Conservation (phyloP, 2,329 filamentous ascomycete genomes). For the Sphaerulina vaccinii region DNA sequence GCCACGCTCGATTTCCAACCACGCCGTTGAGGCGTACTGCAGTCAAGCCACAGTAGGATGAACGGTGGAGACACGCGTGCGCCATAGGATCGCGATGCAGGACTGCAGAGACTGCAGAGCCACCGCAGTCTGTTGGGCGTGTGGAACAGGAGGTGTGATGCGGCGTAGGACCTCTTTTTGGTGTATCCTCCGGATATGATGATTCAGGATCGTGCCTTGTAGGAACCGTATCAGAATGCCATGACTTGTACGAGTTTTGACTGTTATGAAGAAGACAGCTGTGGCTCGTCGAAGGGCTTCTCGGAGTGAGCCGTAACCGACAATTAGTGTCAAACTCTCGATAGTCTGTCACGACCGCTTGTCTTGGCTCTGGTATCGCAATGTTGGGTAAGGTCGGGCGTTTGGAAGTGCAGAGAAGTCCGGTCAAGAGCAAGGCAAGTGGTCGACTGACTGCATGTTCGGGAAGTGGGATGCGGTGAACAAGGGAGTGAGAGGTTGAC, state of each 20-base stretch:
- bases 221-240: slow-evolving; percentile 1
- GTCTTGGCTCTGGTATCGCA: slow-evolving; percentile 2
- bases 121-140: not conserved
- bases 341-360: slow-evolving; percentile 9
- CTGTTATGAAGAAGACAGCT: not conserved
- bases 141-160: not conserved
- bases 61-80: not conserved
- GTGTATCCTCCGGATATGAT: not conserved
- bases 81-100: not conserved
- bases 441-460: not conserved
- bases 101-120: not conserved
- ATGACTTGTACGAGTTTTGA: slow-evolving; percentile 2
- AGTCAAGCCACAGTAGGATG: not conserved
- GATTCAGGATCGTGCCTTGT: not conserved
- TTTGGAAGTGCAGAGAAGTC: not conserved
- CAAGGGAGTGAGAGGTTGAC: slow-evolving; percentile 5
- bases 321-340: not conserved
- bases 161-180: not conserved
- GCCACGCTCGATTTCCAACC: no score
- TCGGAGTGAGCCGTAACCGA: not conserved
- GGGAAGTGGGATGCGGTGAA: slow-evolving; percentile 1
- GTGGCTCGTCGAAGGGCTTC: not conserved
- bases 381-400: not conserved
- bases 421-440: not conserved
- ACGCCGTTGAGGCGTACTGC: not conserved